Conservation (phyloP, 2,329 filamentous ascomycete genomes). For the Penicillium rolfsii region DNA sequence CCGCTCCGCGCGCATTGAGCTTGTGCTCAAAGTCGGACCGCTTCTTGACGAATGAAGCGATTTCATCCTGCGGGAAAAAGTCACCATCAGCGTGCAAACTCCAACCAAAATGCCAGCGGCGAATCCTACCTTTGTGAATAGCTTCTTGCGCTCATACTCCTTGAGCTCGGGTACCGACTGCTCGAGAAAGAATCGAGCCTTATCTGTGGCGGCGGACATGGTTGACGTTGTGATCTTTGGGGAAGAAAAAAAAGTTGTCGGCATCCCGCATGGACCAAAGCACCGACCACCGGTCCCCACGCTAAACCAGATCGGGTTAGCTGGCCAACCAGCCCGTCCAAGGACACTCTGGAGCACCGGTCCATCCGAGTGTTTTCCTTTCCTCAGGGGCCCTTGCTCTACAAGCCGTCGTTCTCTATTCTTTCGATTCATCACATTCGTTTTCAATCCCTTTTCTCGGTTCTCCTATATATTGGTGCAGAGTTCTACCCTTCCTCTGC, state of each 20-base stretch:
- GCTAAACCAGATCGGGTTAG: conserved; percentile 29
- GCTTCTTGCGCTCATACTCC: conserved; percentile 87
- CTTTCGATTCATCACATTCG: conserved; percentile 25
- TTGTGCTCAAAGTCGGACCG: conserved; percentile 92
- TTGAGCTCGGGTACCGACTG: conserved; percentile 88
- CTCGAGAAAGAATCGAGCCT: conserved; percentile 93
- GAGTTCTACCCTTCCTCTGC: conserved; percentile 24
- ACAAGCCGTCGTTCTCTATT: conserved; percentile 31
- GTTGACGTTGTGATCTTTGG: conserved; percentile 23
- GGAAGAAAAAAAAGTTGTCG: conserved; percentile 38
- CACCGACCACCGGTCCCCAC: conserved; percentile 17
- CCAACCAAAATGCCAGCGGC: conserved; percentile 1
- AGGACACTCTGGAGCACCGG: conserved; percentile 26
- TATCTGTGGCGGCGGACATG: conserved; percentile 87
- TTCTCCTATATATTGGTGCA: conserved; percentile 20
- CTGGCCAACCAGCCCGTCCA: not conserved
- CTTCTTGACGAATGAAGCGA: conserved; percentile 83
- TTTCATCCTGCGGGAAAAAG: conserved; percentile 69
- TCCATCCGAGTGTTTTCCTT: conserved; percentile 32
- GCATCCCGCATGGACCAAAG: conserved; percentile 36
- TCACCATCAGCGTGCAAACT: conserved; percentile 16
- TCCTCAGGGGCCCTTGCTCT: conserved; percentile 37
- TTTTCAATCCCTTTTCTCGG: conserved; percentile 15
- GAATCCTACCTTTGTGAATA: conserved; percentile 73
- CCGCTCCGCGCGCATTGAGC: conserved; percentile 78